Base-by-base conservation (phyloP, 352 stramenopile species). In the Phytophthora litchii region DNA sequence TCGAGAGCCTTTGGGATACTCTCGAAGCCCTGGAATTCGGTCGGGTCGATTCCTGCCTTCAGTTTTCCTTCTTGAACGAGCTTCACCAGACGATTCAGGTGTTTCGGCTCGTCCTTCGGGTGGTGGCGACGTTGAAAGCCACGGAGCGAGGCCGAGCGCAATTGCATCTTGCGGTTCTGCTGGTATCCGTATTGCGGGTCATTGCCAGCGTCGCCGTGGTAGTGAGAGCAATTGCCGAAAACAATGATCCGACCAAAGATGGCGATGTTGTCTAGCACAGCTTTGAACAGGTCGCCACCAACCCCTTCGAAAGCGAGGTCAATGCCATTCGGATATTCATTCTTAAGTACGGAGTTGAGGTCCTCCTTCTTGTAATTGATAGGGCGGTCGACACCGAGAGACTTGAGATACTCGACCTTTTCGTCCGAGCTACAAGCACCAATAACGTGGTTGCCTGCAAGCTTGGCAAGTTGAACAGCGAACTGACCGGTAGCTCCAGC, bases 331-430 rank as follows among this genome's bases (percentile, higher is more conserved):
- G 70, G 67, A 53, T 84, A 64, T 62, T 74, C 68, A 12, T 58
- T 60, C 51, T 74, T 74, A 3, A 77, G 46, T 61, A 72, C 64
- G 17, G 60, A 25, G 34, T 41, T 36, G 32, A 76, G 38, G 43
- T 65, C 55, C 25, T 81, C 69, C 52, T 89, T 76, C 8, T 65
- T 86, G 64, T 91, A 91, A 53, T 89, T 80, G 32, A 93, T 78
- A 32, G 89, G 59, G 12, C 81, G 74, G 37, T 85, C 71, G 14
- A 56, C 65, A 11, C 69, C 78, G 8, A 79, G 42, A 20, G 38
- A 52, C 27, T 66, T 54, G 23, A 66, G 49, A n/a, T 55, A 59
- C 48, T 44, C 41, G 12, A 50, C 57, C 35, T 66, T 66, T 19
- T 59, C 49, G 23, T 66, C 41, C 21, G 57, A 66, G 13, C 57